Evolutionary conservation across 2,329 filamentous ascomycete species (phyloP).

Genomic region (Nemania serpens): DNA sequence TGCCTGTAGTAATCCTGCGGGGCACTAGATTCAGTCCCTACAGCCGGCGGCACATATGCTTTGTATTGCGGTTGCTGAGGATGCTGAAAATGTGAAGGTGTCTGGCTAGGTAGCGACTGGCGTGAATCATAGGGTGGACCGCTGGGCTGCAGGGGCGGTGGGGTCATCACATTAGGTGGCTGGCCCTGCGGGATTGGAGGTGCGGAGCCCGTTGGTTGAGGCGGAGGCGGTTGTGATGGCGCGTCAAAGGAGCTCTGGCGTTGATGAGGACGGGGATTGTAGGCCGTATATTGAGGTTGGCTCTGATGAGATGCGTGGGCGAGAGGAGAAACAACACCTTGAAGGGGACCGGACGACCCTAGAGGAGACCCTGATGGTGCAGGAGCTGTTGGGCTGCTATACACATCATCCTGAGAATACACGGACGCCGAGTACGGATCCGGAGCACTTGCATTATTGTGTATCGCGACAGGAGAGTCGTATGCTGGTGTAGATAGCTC

Average conservation of each 20-base stretch:
- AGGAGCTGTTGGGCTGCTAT: slow-evolving; percentile 37
- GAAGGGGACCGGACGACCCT: slow-evolving; percentile 32
- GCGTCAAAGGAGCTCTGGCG: slow-evolving; percentile 41
- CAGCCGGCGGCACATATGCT: slow-evolving; percentile 58
- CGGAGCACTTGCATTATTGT: slow-evolving; percentile 46
- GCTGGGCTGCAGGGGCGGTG: slow-evolving; percentile 51
- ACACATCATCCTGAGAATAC: slow-evolving; percentile 55
- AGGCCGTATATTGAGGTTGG: slow-evolving; percentile 48
- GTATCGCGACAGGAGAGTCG: slow-evolving; percentile 69
- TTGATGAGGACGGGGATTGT: slow-evolving; percentile 34
- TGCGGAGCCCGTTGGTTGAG: slow-evolving; percentile 45
- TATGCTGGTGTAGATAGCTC: slow-evolving; percentile 79
- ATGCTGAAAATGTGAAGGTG: slow-evolving; percentile 19
- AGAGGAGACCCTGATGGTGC: slow-evolving; percentile 40
- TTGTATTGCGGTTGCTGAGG: slow-evolving; percentile 58
- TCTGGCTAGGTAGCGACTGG: slow-evolving; percentile 56
- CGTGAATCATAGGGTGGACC: slow-evolving; percentile 55
- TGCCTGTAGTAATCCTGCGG: slow-evolving; percentile 63
- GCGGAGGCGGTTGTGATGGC: slow-evolving; percentile 40
- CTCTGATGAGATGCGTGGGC: slow-evolving; percentile 35
- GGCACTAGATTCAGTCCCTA: slow-evolving; percentile 51
- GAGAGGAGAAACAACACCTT: slow-evolving; percentile 35
- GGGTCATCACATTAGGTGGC: slow-evolving; percentile 44
- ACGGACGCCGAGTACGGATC: slow-evolving; percentile 53
- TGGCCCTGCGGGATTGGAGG: slow-evolving; percentile 49